A percentile compares a stretch with the other conserved stretches of the same genome.
These are phyloP conservation scores for Talaromyces sp. DNA, from an alignment of 2,329 filamentous ascomycete species.

Conservation along the genomic window DNA sequence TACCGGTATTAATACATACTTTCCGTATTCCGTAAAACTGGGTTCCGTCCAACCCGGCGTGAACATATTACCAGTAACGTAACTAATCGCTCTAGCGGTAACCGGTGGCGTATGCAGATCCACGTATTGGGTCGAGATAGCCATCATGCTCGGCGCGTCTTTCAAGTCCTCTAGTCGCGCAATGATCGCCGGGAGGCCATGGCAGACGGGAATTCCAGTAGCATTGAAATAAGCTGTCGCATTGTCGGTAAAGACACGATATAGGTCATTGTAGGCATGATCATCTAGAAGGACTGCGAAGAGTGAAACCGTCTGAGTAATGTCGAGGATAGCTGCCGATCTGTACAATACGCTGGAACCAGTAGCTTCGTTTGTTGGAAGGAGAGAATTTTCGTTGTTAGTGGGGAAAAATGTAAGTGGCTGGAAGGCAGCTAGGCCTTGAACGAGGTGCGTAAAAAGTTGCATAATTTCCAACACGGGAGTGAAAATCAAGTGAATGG, in stretches of 20 bases:
- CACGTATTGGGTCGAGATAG: background rate
- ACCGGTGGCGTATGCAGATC: background rate
- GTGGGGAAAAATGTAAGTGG: background rate
- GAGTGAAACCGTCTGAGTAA: background rate
- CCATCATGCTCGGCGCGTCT: background rate
- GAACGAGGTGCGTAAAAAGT: background rate
- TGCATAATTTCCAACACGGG: background rate
- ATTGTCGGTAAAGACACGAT: background rate
- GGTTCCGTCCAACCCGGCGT: background rate
- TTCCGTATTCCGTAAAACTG: background rate
- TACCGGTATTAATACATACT: background rate
- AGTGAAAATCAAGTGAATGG: background rate
- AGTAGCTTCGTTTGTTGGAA: background rate
- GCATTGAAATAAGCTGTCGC: background rate
- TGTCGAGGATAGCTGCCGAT: background rate
- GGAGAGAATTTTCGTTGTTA: background rate
- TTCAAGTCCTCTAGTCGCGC: background rate
- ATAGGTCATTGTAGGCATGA: background rate
- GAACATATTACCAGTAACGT: background rate
- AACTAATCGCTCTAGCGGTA: background rate
- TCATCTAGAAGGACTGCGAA: background rate
- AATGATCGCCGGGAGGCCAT: background rate
- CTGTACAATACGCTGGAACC: background rate
- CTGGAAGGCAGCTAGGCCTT: background rate
- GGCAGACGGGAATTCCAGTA: background rate